A percentile compares a stretch with the other conserved stretches of the same genome.
Conservation (phyloP, 2,329 filamentous ascomycete genomes). For the Seiridium unicorne region DNA sequence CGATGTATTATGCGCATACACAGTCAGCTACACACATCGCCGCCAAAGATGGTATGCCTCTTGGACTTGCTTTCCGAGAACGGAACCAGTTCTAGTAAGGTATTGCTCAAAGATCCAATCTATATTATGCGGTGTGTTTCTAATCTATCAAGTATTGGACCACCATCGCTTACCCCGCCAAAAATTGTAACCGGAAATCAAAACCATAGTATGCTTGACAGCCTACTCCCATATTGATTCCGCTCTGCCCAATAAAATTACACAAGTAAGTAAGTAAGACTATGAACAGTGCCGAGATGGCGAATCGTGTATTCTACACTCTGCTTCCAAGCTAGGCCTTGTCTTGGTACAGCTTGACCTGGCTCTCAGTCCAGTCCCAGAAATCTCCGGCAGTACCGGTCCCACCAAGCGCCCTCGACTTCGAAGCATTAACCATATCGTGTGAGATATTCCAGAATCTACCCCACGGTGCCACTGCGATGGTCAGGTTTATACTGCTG, state of each 20-base stretch:
- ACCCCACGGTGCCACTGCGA: conserved; percentile 46
- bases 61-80: background rate
- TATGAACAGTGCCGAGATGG: too few relatives aligned
- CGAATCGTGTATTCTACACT: background rate
- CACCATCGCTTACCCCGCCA: too few relatives aligned
- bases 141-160: too few relatives aligned
- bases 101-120: too few relatives aligned
- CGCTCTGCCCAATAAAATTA: too few relatives aligned
- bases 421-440: conserved; percentile 21
- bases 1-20: background rate
- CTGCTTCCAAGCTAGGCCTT: background rate
- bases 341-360: background rate
- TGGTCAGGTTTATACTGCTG: background rate
- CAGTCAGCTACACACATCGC: background rate
- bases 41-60: background rate
- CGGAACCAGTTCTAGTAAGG: background rate
- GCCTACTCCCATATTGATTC: too few relatives aligned
- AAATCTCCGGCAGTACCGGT: background rate
- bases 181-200: too few relatives aligned
- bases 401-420: background rate
- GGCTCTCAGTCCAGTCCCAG: background rate
- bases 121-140: too few relatives aligned
- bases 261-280: too few relatives aligned
- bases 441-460: conserved; percentile 27
- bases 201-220: too few relatives aligned